A percentile compares a stretch with the other conserved stretches of the same genome.
These are phyloP conservation scores for Mucor circinelloides DNA, from an alignment of 371 early-diverging fungal species.

Conservation along the genomic window DNA sequence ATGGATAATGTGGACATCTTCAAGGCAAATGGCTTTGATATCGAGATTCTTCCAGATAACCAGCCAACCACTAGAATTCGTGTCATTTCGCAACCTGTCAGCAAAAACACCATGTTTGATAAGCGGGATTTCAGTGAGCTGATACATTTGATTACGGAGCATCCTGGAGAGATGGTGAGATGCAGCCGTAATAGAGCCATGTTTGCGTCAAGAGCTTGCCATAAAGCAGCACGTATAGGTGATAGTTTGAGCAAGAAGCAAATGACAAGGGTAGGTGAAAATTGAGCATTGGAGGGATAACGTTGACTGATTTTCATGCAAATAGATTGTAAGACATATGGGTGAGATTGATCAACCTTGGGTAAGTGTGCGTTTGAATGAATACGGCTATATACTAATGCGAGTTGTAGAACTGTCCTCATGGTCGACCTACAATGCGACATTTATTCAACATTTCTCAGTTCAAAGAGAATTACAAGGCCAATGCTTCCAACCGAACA, in stretches of 20 bases:
- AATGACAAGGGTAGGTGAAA: conserved; percentile 66
- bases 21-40: conserved; percentile 79
- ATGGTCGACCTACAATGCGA: conserved; percentile 97
- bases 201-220: conserved; percentile 83
- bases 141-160: conserved; percentile 48
- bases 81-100: conserved; percentile 68
- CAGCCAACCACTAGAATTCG: conserved; percentile 65
- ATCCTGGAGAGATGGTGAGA: conserved; percentile 58
- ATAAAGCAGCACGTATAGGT: conserved; percentile 82
- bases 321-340: conserved; percentile 73
- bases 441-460: conserved; percentile 62
- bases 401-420: conserved; percentile 90
- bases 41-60: conserved; percentile 59
- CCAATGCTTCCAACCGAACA: background rate
- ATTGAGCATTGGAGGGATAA: background rate
- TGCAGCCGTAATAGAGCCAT: conserved; percentile 65
- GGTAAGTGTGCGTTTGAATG: conserved; percentile 40
- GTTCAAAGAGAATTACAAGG: background rate
- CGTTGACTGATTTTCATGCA: background rate
- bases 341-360: conserved; percentile 89
- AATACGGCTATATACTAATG: background rate
- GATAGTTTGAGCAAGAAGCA: conserved; percentile 63
- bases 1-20: conserved; percentile 76
- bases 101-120: conserved; percentile 65
- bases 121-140: conserved; percentile 73